Conservation (phyloP, 495 filamentous ascomycete genomes). For the Podospora pseudoanserina region DNA sequence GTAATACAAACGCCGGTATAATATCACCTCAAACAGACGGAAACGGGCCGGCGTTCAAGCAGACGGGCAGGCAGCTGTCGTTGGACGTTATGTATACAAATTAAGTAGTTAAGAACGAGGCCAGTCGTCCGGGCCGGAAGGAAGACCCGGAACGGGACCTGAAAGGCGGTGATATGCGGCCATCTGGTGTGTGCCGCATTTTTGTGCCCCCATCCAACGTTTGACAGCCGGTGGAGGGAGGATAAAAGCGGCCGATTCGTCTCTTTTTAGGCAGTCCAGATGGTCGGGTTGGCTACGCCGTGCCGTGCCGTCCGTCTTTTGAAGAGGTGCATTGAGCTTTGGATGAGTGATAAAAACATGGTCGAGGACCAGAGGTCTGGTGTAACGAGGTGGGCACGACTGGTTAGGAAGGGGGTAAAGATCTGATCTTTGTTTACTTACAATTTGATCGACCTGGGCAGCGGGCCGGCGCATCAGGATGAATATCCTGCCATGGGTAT, state of each 20-base stretch:
- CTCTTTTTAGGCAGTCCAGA: background rate
- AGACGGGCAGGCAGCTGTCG: background rate
- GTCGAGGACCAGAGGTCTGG: background rate
- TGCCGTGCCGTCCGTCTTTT: background rate
- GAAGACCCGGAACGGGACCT: background rate
- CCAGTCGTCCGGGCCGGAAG: background rate
- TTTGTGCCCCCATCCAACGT: background rate
- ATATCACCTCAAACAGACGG: background rate
- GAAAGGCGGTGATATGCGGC: background rate
- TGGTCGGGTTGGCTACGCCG: background rate
- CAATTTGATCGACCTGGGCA: background rate
- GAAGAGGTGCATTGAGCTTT: background rate
- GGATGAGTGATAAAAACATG: background rate
- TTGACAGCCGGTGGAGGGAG: background rate
- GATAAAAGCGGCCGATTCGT: background rate
- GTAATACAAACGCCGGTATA: background rate
- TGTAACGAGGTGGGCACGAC: background rate
- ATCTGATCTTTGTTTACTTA: background rate
- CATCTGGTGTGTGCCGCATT: background rate
- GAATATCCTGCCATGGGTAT: background rate
- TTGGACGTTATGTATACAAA: background rate
- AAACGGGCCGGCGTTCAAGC: background rate
- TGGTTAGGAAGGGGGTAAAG: background rate
- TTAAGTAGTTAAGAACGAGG: background rate
- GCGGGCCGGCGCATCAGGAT: background rate